Percentiles rank a stretch among this genome's conserved stretches.
These are phyloP conservation scores for Platismatia glauca DNA, from an alignment of 495 filamentous ascomycete genomes.

Conservation along the genomic window DNA sequence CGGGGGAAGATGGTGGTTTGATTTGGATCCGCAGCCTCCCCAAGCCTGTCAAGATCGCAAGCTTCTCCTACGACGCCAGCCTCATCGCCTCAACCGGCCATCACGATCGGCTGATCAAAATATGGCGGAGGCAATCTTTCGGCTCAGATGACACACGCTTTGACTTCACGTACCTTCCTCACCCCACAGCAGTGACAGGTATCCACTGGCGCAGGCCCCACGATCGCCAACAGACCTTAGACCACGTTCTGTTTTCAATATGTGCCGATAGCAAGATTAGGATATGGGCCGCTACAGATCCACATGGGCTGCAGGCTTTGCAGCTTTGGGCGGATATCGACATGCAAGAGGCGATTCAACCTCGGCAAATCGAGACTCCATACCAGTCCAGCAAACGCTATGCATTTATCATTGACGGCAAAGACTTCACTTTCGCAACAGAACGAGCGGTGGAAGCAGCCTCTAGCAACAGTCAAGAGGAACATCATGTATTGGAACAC, in stretches of 20 bases:
- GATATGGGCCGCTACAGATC: constrained; percentile 73
- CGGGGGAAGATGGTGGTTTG: constrained; percentile 22
- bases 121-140: constrained; percentile 87
- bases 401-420: constrained; percentile 77
- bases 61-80: constrained; percentile 75
- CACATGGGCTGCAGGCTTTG: constrained; percentile 60
- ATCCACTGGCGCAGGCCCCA: constrained; percentile 77
- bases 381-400: constrained; percentile 44
- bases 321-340: constrained; percentile 80
- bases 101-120: constrained; percentile 78
- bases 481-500: constrained; percentile 67
- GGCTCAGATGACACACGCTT: constrained; percentile 76
- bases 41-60: constrained; percentile 64
- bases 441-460: constrained; percentile 63
- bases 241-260: constrained; percentile 88
- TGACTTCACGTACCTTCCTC: constrained; percentile 81
- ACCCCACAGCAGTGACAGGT: constrained; percentile 68
- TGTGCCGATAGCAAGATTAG: constrained; percentile 76
- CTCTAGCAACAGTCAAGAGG: constrained; percentile 47
- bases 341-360: constrained; percentile 63
- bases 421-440: constrained; percentile 66
- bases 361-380: constrained; percentile 34
- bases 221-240: constrained; percentile 66
- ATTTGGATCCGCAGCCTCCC: constrained; percentile 71
- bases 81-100: constrained; percentile 74